Percentiles rank a stretch among this genome's conserved stretches.
Evolutionary conservation across 1,139 yeast species (phyloP).

Genomic region (Nadsonia starkeyi-henricii): DNA sequence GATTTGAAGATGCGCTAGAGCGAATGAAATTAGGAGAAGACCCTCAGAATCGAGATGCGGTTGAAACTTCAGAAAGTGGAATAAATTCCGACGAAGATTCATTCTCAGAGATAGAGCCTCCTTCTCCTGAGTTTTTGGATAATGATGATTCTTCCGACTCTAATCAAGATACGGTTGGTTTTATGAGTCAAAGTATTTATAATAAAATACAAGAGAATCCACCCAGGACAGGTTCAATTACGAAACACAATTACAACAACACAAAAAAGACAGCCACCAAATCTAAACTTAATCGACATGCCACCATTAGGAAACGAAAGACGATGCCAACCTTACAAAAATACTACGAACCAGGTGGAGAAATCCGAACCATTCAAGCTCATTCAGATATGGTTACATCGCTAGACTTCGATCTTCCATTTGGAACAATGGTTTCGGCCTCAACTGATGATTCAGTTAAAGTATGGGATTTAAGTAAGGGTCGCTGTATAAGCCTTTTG

Average conservation of each 20-base stretch:
- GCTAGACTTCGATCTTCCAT: slow-evolving; percentile 55
- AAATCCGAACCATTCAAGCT: slow-evolving; percentile 37
- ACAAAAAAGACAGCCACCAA: slow-evolving; percentile 1
- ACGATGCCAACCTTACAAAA: slow-evolving; percentile 49
- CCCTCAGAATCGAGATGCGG: background rate
- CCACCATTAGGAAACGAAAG: slow-evolving; percentile 26
- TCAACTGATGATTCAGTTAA: slow-evolving; percentile 68
- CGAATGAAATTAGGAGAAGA: slow-evolving; percentile 7
- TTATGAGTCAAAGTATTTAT: slow-evolving; percentile 28
- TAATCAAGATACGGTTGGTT: slow-evolving; percentile 4
- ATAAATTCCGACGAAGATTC: background rate
- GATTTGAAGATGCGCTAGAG: slow-evolving; percentile 15
- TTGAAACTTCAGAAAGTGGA: slow-evolving; percentile 1
- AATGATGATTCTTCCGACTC: background rate
- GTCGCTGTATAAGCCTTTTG: slow-evolving; percentile 22
- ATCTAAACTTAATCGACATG: slow-evolving; percentile 7
- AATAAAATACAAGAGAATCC: slow-evolving; percentile 22
- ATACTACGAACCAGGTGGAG: slow-evolving; percentile 43
- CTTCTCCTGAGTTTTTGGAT: background rate
- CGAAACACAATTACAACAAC: background rate
- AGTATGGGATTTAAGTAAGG: slow-evolving; percentile 66
- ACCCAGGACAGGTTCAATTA: slow-evolving; percentile 2
- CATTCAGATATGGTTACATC: slow-evolving; percentile 40
- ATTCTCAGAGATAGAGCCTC: background rate
- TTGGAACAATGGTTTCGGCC: slow-evolving; percentile 64